Base-by-base conservation (phyloP, 352 stramenopile genomes). In the Globisporangium abappressorium region DNA sequence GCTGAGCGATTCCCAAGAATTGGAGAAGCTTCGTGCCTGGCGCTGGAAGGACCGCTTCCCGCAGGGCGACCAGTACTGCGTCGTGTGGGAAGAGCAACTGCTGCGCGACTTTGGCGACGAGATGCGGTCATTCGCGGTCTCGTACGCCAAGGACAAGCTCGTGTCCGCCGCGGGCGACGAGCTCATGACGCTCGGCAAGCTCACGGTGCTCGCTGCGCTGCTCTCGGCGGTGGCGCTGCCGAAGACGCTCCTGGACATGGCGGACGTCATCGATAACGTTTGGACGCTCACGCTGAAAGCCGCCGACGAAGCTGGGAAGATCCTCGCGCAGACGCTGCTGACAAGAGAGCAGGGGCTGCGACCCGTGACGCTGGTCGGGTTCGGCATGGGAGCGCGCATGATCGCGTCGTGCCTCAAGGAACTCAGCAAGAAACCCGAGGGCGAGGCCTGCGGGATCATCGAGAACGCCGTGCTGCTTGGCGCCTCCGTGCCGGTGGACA, bases 321-420 rank as follows among this genome's bases (percentile, higher is more conserved):
- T 95, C 1, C 65, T 97, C 15, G 90, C 89, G 0, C 76, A 82
- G 53, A 77, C 79, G 22, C 64, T 95, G 22, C 74, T 78, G 0
- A 72, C 79, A 22, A 77, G 83, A n/a, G 84, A 95, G 59, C 86
- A 94, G 57, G 84, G 84, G 18, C 65, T 95, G 5, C 86, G 89
- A 30, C 93, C 93, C 0, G 91, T 97, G 34, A 97, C 89, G 0
- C 77, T 98, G n/a, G 59, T 98, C 28, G 93, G 91, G 0, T 97
- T 96, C 58, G 88, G 87, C 15, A 95, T 98, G 79, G 93, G 93
- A 22, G 93, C 89, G 1, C 75, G 93, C n/a, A 58, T 98, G 26
- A 93, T 98, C 49, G 89, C 95, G 34, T 83, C 89, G 30, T 98
- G 91, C 57, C 73, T 98, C 43, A 96, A 97, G 65, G 80, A 94